Percentiles rank a stretch among this genome's conserved stretches.
These are phyloP conservation scores for Desmodesmus armatus DNA, from an alignment of 139 green algal species.

Conservation along the genomic window DNA sequence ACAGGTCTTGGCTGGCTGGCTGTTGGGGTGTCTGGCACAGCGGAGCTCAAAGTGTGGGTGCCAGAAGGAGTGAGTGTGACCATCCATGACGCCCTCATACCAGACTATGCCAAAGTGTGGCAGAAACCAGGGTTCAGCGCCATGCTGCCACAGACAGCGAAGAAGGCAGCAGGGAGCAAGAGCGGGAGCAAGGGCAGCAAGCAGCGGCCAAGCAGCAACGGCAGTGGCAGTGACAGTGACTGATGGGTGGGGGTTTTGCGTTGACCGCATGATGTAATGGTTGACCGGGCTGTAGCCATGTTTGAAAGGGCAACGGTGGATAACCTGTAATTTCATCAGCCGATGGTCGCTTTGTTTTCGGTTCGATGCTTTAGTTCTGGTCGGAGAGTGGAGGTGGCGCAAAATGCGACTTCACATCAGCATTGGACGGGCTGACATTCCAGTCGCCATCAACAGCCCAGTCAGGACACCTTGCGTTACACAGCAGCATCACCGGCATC, in stretches of 20 bases:
- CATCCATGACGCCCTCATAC: slow-evolving; percentile 86
- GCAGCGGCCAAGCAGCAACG: too few relatives aligned
- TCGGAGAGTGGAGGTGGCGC: too few relatives aligned
- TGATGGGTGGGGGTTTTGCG: not conserved
- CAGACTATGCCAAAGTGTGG: slow-evolving; percentile 83
- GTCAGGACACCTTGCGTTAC: too few relatives aligned
- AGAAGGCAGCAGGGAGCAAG: not conserved
- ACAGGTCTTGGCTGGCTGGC: slow-evolving; percentile 93
- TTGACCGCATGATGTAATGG: not conserved
- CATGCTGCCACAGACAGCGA: slow-evolving; percentile 48
- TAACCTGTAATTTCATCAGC: too few relatives aligned
- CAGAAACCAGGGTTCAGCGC: slow-evolving; percentile 84
- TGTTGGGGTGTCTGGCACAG: slow-evolving; percentile 79
- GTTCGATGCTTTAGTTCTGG: too few relatives aligned
- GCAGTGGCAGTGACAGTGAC: not conserved
- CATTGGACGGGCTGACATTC: too few relatives aligned
- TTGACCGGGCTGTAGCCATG: too few relatives aligned
- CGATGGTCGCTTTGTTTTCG: too few relatives aligned
- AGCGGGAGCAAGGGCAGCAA: slow-evolving; percentile 18
- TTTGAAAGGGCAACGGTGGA: too few relatives aligned
- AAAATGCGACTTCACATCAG: too few relatives aligned
- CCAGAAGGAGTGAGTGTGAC: slow-evolving; percentile 83
- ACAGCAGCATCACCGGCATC: too few relatives aligned
- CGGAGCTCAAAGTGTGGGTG: slow-evolving; percentile 87
- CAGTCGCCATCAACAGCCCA: too few relatives aligned